These are phyloP conservation scores for Rhizopogon vesiculosus DNA, from an alignment of 768 basidiomycete genomes.

Conservation along the genomic window DNA sequence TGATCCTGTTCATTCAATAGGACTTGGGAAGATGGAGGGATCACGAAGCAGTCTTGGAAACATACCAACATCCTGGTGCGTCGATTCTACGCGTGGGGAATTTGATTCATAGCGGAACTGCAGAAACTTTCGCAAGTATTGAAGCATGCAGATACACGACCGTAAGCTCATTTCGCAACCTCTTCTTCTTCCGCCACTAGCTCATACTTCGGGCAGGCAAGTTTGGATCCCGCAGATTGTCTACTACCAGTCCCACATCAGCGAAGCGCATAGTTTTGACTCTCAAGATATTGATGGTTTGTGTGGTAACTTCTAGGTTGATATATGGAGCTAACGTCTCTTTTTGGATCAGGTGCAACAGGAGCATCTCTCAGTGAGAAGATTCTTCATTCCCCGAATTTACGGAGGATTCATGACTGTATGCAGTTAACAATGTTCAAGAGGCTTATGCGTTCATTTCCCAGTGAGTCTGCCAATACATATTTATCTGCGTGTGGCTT, in stretches of 20 bases:
- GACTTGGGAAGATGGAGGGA: constrained; percentile 69
- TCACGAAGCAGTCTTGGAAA: constrained; percentile 35
- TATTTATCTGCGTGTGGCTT: neutral
- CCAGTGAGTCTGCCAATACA: constrained; percentile 17
- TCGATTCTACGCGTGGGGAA: neutral
- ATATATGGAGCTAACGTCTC: too few relatives aligned
- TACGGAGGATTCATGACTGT: constrained; percentile 3
- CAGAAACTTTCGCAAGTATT: constrained; percentile 54
- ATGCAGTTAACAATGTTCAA: constrained; percentile 63
- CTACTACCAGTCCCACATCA: constrained; percentile 60
- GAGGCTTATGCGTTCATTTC: constrained; percentile 52
- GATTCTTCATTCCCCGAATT: neutral
- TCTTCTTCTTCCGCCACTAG: neutral
- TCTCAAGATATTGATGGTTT: too few relatives aligned
- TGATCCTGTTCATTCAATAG: constrained; percentile 26
- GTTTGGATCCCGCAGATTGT: constrained; percentile 54
- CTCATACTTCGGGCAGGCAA: constrained; percentile 13
- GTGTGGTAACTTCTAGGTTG: too few relatives aligned
- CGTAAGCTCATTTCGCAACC: constrained; percentile 12
- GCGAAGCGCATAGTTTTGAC: constrained; percentile 40
- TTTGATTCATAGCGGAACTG: neutral
- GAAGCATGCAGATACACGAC: constrained; percentile 42
- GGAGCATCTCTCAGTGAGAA: constrained; percentile 54
- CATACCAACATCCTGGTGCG: constrained; percentile 57
- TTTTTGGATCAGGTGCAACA: constrained; percentile 45